A percentile compares a stretch with the other conserved stretches of the same genome.
Evolutionary conservation across 2,329 filamentous ascomycete species (phyloP).

Genomic region (Colletotrichum sp.): DNA sequence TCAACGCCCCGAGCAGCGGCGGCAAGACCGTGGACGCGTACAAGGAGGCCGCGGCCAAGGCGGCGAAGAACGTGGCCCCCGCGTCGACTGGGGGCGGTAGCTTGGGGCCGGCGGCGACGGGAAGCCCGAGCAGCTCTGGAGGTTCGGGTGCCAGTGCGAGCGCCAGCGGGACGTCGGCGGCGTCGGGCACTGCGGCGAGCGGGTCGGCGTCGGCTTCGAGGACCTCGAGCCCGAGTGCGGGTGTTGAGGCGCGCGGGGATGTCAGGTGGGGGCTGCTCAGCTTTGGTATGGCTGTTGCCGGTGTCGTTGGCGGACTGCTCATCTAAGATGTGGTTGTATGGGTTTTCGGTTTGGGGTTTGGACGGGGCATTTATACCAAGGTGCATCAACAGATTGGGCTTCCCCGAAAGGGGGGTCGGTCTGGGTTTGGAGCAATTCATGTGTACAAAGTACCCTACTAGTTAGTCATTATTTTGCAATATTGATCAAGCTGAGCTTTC

Average conservation of each 20-base stretch:
- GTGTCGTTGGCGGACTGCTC: slow-evolving; percentile 15
- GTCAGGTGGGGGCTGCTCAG: slow-evolving; percentile 17
- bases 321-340: not conserved
- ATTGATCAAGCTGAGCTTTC: not conserved
- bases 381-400: not conserved
- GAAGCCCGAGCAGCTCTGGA: not conserved
- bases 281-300: slow-evolving; percentile 12
- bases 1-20: slow-evolving; percentile 12
- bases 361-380: not conserved
- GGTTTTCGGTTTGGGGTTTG: not conserved
- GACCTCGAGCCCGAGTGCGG: not conserved
- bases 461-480: not conserved
- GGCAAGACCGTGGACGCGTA: slow-evolving; percentile 3
- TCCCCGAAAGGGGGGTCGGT: not conserved
- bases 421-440: not conserved
- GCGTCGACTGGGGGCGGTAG: slow-evolving; percentile 12
- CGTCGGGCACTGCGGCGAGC: not conserved
- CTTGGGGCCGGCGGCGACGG: slow-evolving; percentile 6
- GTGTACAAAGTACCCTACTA: slow-evolving; percentile 1
- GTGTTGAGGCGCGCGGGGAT: slow-evolving; percentile 9
- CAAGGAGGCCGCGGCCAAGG: slow-evolving; percentile 1
- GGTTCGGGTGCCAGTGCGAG: not conserved
- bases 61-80: slow-evolving; percentile 16
- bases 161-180: not conserved
- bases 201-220: not conserved